Conservation (phyloP, 2,329 filamentous ascomycete genomes). For the Monilinia aucupariae region DNA sequence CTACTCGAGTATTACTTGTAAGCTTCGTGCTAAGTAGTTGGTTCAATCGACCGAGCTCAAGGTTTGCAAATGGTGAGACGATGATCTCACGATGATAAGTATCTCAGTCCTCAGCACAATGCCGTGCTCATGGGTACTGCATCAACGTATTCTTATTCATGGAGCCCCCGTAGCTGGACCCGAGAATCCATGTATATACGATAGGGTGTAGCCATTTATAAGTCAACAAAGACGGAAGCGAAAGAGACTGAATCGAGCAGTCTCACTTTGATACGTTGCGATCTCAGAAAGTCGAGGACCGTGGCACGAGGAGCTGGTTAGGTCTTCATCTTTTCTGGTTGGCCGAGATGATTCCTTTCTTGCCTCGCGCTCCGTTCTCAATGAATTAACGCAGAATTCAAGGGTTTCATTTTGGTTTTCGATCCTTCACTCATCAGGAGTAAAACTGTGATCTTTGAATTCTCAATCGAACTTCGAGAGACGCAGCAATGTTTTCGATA, state of each 20-base stretch:
- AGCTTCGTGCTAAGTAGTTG: too few species aligned
- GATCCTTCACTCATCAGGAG: not conserved
- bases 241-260: not conserved
- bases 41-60: not conserved
- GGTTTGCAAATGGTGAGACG: not conserved
- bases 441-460: not conserved
- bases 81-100: not conserved
- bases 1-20: not conserved
- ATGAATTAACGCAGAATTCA: not conserved
- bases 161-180: not conserved
- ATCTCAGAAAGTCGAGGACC: not conserved
- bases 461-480: not conserved
- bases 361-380: not conserved
- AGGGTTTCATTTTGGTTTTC: not conserved
- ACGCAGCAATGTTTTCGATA: not conserved
- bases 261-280: not conserved
- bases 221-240: not conserved
- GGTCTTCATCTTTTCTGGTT: not conserved
- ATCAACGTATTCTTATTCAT: not conserved
- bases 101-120: slow-evolving; percentile 1
- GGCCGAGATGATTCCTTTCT: not conserved
- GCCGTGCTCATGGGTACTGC: not conserved
- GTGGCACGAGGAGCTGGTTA: not conserved
- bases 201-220: not conserved
- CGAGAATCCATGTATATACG: not conserved